Conservation (phyloP, 1,284 basidiomycete species). For the Apiotrichum gracile region DNA sequence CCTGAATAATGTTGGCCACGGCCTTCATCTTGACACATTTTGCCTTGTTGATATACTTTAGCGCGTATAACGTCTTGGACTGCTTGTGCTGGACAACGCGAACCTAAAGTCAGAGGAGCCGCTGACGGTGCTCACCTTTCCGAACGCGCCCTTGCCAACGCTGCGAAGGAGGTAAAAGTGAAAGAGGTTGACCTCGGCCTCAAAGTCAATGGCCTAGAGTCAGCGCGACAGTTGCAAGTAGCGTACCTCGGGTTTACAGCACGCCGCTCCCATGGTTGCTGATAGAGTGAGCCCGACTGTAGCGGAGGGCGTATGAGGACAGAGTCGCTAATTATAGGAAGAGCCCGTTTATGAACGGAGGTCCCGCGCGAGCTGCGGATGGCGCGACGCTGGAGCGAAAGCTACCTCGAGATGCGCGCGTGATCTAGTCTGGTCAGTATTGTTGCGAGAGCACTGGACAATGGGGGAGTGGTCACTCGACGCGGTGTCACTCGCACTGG, state of each 20-base stretch:
- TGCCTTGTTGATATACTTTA: constrained; percentile 98
- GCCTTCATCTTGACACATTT: constrained; percentile 98
- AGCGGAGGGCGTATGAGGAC: neutral
- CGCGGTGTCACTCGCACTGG: no score
- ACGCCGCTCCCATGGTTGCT: constrained; percentile 49
- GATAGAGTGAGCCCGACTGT: neutral
- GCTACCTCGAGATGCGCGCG: no score
- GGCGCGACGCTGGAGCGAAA: no score
- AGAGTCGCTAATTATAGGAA: neutral
- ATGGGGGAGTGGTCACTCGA: no score
- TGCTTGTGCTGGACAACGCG: constrained; percentile 98
- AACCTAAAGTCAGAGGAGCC: constrained; percentile 59
- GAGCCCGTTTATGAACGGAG: no score
- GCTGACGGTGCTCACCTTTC: constrained; percentile 61
- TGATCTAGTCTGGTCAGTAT: no score
- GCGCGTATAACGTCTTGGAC: constrained; percentile 85
- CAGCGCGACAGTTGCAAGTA: neutral
- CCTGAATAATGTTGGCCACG: constrained; percentile 93
- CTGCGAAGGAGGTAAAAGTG: constrained; percentile 91
- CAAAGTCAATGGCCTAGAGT: constrained; percentile 88
- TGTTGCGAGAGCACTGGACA: no score
- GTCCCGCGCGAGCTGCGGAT: no score
- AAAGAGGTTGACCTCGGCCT: constrained; percentile 93
- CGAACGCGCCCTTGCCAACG: constrained; percentile 97
- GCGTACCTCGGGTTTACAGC: constrained; percentile 53